Evolutionary conservation across 2,329 filamentous ascomycete species (phyloP).

Genomic region (Paraconiothyrium brasiliense): DNA sequence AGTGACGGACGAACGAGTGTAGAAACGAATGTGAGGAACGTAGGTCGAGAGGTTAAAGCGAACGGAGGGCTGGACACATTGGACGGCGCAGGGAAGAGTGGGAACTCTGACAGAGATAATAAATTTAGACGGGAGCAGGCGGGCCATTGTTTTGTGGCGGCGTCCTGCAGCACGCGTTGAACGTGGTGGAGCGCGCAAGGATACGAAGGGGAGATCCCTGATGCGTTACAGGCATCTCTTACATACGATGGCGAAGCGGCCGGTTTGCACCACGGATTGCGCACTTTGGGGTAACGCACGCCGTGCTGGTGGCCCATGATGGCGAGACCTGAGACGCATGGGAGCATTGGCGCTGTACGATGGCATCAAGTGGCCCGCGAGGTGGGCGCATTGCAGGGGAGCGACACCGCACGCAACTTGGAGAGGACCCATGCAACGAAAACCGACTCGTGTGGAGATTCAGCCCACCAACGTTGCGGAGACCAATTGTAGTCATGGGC

Average conservation of each 20-base stretch:
- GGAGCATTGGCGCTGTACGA: constrained; percentile 39
- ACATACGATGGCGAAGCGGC: constrained; percentile 34
- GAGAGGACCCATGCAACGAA: constrained; percentile 19
- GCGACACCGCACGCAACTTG: constrained; percentile 6
- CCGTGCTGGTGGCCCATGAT: constrained; percentile 22
- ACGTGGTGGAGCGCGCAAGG: constrained; percentile 41
- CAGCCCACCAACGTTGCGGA: constrained; percentile 18
- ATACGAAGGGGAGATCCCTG: constrained; percentile 36
- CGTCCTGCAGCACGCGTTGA: constrained; percentile 44
- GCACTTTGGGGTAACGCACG: constrained; percentile 32
- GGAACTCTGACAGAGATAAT: constrained; percentile 42
- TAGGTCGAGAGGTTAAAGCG: constrained; percentile 29
- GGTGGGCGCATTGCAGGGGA: constrained; percentile 11
- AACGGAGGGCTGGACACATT: constrained; percentile 34
- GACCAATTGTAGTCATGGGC: constrained; percentile 4
- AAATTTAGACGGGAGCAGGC: constrained; percentile 43
- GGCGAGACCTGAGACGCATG: constrained; percentile 25
- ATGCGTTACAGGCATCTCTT: constrained; percentile 42
- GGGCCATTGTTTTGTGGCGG: constrained; percentile 45
- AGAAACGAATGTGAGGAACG: constrained; percentile 29
- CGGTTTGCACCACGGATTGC: constrained; percentile 35
- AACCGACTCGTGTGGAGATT: constrained; percentile 24
- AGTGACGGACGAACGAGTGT: constrained; percentile 16
- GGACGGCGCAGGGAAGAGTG: constrained; percentile 37
- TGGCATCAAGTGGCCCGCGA: constrained; percentile 31